Conservation (phyloP, 768 basidiomycete genomes). For the Tulasnella calospora region DNA sequence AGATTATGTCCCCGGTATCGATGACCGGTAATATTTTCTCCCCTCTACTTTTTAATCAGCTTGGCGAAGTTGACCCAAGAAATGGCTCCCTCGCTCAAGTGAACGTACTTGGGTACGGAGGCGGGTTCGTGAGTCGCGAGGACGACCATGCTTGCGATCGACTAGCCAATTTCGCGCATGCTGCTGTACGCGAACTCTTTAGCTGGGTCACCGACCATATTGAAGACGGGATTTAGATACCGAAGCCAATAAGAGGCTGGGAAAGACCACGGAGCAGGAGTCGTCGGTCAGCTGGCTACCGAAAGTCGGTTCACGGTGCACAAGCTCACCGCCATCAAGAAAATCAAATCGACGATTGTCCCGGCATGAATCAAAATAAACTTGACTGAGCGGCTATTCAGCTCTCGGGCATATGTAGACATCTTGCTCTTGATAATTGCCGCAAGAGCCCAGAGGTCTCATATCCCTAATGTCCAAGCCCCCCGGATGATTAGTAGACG, state of each 20-base stretch:
- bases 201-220: background rate
- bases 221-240: conserved; percentile 3
- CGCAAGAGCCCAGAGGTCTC: background rate
- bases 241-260: conserved; percentile 3
- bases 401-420: background rate
- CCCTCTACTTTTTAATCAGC: background rate
- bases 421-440: background rate
- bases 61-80: background rate
- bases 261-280: too few relatives aligned
- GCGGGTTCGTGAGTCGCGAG: background rate
- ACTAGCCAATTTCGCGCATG: too few relatives aligned
- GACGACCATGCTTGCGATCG: background rate
- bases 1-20: too few relatives aligned
- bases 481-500: too few relatives aligned
- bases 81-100: background rate
- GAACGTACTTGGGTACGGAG: conserved; percentile 7
- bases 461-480: background rate
- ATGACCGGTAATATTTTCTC: background rate
- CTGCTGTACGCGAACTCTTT: background rate
- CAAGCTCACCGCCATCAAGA: background rate
- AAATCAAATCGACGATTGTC: background rate
- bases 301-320: too few relatives aligned
- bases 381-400: background rate
- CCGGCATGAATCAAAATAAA: background rate
- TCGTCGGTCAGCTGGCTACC: too few relatives aligned